Conservation (phyloP, 306 rosid genomes). For the Echinosophora koreensis region DNA sequence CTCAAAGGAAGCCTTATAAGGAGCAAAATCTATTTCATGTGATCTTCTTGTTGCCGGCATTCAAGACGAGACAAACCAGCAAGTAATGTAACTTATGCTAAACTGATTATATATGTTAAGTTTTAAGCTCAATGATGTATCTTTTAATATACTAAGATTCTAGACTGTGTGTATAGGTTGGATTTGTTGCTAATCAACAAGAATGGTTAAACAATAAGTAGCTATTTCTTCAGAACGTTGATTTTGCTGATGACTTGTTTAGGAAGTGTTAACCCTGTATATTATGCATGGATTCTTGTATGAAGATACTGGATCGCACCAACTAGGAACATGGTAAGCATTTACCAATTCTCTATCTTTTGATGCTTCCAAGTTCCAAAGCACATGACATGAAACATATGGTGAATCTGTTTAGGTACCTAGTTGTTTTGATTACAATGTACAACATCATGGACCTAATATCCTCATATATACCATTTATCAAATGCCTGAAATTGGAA, state of each 20-base stretch:
- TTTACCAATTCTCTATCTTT: not conserved
- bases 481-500: conserved; percentile 56
- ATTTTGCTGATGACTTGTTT: no score
- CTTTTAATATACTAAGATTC: not conserved
- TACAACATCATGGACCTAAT: conserved; percentile 60
- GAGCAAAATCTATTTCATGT: conserved; percentile 76
- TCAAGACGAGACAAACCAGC: conserved; percentile 39
- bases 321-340: no score
- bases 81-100: conserved; percentile 47
- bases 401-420: conserved; percentile 58
- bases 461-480: conserved; percentile 65
- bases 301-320: no score
- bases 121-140: not conserved
- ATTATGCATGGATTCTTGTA: no score
- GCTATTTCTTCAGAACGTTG: no score
- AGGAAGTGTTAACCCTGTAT: no score
- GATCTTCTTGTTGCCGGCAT: conserved; percentile 84
- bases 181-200: no score
- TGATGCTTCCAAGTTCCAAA: not conserved
- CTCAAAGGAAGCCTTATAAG: conserved; percentile 78
- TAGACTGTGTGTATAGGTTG: not conserved
- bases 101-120: not conserved
- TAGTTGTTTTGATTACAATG: no score
- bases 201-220: no score
- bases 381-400: not conserved